Base-by-base conservation (phyloP, 75 land plant genomes). In the Gnetum montanum region DNA sequence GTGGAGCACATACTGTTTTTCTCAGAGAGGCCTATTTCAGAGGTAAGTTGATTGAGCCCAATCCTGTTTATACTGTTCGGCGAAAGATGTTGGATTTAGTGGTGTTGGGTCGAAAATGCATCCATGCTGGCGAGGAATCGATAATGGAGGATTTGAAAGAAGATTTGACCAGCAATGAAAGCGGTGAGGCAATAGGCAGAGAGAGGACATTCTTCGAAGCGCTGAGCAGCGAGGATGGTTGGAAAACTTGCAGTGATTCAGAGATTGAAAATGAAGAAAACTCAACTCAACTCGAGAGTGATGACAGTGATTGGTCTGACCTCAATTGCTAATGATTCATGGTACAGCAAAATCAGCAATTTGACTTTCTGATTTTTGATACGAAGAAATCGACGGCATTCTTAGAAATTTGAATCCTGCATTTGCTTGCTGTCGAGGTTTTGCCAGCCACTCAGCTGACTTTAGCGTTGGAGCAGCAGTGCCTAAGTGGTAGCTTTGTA, bases 11-110 rank as follows among this genome's bases (percentile, higher is more conserved):
- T 34, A 80, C 70, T 15, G 79, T 84, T 37, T 74, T 77, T 59
- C 74, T 88, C 31, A 77, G 86, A 22, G 93, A 88, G 53, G 76
- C 78, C 23, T 83, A 70, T 59, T 7, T 52, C 10, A 71, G 59
- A 50, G 79, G 81, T n/a, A 63, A 57, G 16, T 63, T 86, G 69
- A 48, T 82, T 23, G 80, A 78, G 40, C 73, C 73, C 0, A 72
- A 81, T 57, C 77, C 74, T 16, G 31, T 84, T 8, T 69, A 70
- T 62, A 4, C 3, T 10, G 62, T 77, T 49, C 33, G 88, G 29
- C 70, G 69, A 64, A 85, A 78, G 59, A 74, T 78, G 73, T 45
- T 81, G 45, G 81, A 74, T 7, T 70, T 85, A 10, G 29, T 85
- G 5, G 44, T 64, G 43, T 19, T 78, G 18, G 85, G 78, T 8